Evolutionary conservation across 441 rosid species (phyloP), one percentile per base, ranked within the genome.

Genomic region (Hura crepitans): DNA sequence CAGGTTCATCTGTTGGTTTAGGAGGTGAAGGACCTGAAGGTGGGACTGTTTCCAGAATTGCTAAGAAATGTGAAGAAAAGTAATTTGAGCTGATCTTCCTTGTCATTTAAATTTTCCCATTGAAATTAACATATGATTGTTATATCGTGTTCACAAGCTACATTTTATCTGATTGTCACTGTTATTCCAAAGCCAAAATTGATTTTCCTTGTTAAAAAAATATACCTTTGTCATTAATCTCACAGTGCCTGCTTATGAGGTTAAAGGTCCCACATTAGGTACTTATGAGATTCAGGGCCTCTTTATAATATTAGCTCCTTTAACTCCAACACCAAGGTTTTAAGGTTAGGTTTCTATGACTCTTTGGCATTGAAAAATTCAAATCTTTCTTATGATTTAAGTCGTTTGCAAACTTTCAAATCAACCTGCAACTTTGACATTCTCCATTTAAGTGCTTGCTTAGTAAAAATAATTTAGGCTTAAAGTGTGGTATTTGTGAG

Each of bases 81-180:
- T 50, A 5, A 65, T 49, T 30, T 28, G 27, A 30, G 4, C 25
- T 47, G 4, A 5, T 11, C 43, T 0, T 65, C 39, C 18, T 46
- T 20, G n/a, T 51, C 27, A 56, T 56, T 51, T 22, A 6, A 49
- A 17, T 23, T 53, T 22, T 10, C 14, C 14, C 25, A 0, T 37
- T 37, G 59, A 66, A 66, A 20, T 46, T 47, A 5, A n/a, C 65
- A 39, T 13, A 49, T 49, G 1, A 31, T 37, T 22, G 39, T 50
- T 65, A 17, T 4, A 65, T 65, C 4, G 27, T 28, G n/a, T 25
- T 46, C 46, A 22, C 18, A 47, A 64, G 43, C 56, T 54, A 13
- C 23, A 46, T 15, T 63, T 63, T 56, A 35, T 59, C 49, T 59
- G 23, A 73, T 49, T 13, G 46, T 49, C 39, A 46, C 43, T 49